Percentiles rank a stretch among this genome's conserved stretches.
phyloP scores from a whole-genome alignment of 1,284 basidiomycete species.

The Phlebopus sp. region DNA sequence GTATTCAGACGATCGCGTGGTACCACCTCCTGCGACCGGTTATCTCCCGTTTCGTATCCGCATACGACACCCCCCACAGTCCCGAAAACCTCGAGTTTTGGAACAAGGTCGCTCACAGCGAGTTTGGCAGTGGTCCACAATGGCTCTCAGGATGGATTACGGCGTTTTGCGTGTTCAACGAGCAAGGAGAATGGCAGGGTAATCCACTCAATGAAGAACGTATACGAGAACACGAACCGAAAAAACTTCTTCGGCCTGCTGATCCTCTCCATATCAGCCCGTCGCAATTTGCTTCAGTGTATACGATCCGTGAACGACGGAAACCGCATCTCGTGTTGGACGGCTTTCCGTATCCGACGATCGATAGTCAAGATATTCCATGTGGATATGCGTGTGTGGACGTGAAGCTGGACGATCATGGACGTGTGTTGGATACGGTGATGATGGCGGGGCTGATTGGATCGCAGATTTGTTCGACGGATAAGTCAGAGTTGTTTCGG shows the following conservation, averaged over 20 bases:
- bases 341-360: constrained; percentile 34
- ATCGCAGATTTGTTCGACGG: constrained; percentile 31
- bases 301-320: constrained; percentile 25
- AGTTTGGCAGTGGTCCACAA: constrained; percentile 26
- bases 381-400: constrained; percentile 37
- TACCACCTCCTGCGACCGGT: constrained; percentile 39
- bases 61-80: constrained; percentile 34
- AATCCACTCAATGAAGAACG: constrained; percentile 30
- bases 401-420: constrained; percentile 38
- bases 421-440: constrained; percentile 28
- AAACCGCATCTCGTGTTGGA: constrained; percentile 32
- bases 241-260: constrained; percentile 31
- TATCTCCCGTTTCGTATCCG: constrained; percentile 34
- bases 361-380: constrained; percentile 34
- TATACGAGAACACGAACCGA: constrained; percentile 27
- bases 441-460: constrained; percentile 43
- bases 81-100: constrained; percentile 37
- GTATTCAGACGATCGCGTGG: constrained; percentile 36
- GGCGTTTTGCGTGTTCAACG: constrained; percentile 38
- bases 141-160: constrained; percentile 40
- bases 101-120: constrained; percentile 32
- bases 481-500: constrained; percentile 28
- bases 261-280: constrained; percentile 28
- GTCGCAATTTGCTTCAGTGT: constrained; percentile 30
- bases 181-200: constrained; percentile 34